These are phyloP conservation scores for Pseudogymnoascus sp. DNA, from an alignment of 2,329 filamentous ascomycete species.

Conservation along the genomic window DNA sequence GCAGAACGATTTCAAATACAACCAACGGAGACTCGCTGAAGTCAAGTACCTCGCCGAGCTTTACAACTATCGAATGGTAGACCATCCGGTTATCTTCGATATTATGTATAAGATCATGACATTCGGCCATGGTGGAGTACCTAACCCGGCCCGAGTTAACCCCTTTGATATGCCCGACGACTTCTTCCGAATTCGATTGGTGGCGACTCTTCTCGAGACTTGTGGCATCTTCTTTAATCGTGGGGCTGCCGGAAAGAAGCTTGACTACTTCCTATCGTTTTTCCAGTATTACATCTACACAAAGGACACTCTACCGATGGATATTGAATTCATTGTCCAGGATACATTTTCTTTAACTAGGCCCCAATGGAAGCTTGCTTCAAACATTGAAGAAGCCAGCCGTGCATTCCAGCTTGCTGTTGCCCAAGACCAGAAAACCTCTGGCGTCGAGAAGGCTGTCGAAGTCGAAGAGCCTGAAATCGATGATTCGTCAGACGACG, in stretches of 20 bases:
- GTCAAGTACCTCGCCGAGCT: conserved; percentile 94
- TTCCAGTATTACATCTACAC: conserved; percentile 95
- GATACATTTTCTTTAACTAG: conserved; percentile 79
- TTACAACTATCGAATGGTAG: conserved; percentile 95
- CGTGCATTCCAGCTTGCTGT: conserved; percentile 81
- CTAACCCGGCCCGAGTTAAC: conserved; percentile 67
- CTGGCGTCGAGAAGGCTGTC: conserved; percentile 56
- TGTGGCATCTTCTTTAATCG: conserved; percentile 95
- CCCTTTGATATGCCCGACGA: conserved; percentile 83
- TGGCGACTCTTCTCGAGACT: conserved; percentile 83
- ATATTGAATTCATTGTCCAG: conserved; percentile 92
- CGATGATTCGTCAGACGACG: conserved; percentile 62
- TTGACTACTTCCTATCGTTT: conserved; percentile 95
- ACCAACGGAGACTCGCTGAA: conserved; percentile 87
- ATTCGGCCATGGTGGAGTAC: conserved; percentile 82
- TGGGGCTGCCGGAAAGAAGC: conserved; percentile 87
- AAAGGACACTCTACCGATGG: conserved; percentile 86
- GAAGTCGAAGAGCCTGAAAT: conserved; percentile 69
- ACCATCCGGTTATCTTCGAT: conserved; percentile 92
- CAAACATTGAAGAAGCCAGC: conserved; percentile 72
- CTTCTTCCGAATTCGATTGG: conserved; percentile 87
- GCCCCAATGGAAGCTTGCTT: conserved; percentile 85
- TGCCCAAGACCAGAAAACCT: conserved; percentile 76
- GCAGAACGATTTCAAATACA: conserved; percentile 94
- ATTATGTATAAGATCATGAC: conserved; percentile 89